Evolutionary conservation across 345 rosid genomes (phyloP), one percentile per base, ranked within the genome.

Genomic region (Stellera chamaejasme): DNA sequence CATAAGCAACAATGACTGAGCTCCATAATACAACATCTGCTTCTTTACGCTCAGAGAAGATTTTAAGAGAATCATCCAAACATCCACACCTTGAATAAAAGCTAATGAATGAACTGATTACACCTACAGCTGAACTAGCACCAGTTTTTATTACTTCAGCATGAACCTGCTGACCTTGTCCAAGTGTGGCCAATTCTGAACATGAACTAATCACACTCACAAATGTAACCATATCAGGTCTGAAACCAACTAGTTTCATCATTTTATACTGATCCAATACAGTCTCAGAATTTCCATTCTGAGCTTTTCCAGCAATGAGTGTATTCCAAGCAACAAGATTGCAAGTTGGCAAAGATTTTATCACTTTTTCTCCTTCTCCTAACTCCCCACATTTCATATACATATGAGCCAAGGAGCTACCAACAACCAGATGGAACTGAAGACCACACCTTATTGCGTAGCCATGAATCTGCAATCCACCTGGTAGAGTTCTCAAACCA

Each of bases 51-150:
- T 87, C 85, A 7, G 39, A 45, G 58, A 87, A 87, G 65, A 72
- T 66, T 70, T 77, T 76, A 43, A 75, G 53, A 23, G 91, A 86
- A 59, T 80, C 91, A 47, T 72, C 82, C 68, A 87, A 70, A 63
- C 89, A 84, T 4, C 92, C 92, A 39, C 96, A 84, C 55, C 75
- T 87, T 0, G 89, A 82, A 70, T 87, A 87, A 92, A 84, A 71
- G 44, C 92, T 80, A 49, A 87, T 74, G 62, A 87, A 69, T 0
- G 87, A 76, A 60, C 82, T 87, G 55, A 74, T 72, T 55, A 82
- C 87, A 11, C 71, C 74, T 60, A 71, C 66, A 2, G 47, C 87
- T 32, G 79, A 66, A 69, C 67, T 27, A 50, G 76, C 78, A 14
- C 89, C 91, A 0, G 62, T 64, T 73, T 87, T 87, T 27, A 80